Base-by-base conservation (phyloP, 495 filamentous ascomycete species). In the Penicillium nucicola region DNA sequence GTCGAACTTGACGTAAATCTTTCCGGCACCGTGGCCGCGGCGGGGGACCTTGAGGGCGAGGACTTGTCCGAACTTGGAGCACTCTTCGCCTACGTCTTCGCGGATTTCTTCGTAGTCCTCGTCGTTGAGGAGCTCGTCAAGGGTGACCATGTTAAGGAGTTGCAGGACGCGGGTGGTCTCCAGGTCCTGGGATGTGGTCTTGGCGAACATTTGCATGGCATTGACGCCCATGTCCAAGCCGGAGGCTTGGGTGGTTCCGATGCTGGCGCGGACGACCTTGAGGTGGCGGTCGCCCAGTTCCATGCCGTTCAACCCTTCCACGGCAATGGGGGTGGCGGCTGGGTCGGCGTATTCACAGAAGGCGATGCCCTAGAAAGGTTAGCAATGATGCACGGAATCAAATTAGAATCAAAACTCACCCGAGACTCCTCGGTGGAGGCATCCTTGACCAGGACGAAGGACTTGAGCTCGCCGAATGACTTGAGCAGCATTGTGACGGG, bases 141-240 rank as follows among this genome's bases (percentile, higher is more conserved):
- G 77, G 0, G 93, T 99, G 19, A 97, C 92, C 93, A 97, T 97
- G 71, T 99, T 99, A 57, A 97, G 74, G 37, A 99, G 72, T 69
- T 95, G 90, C 51, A 99, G 61, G 12, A 99, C 92, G 37, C 90
- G 81, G 48, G 85, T 82, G 37, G 82, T 82, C 50, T 92, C 88
- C 32, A 87, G 65, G 51, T 91, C 86, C 36, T 78, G 77, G 28
- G 87, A 88, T 7, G 88, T 92, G 31, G 92, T 96, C 37, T 92
- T 90, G 28, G 93, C 93, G 62, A 99, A 91, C 89, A 97, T 92
- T 23, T 91, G 93, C 90, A 99, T 97, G 53, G 92, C 95, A 55
- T 95, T 96, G 52, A 97, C 92, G 20, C 92, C 86, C 86, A 96
- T 92, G 58, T 97, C 93, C 14, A 93, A 76, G 36, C 90, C 89